Evolutionary conservation across 495 filamentous ascomycete genomes (phyloP), one percentile per base, ranked within the genome.

Genomic region (Aspergillus taichungensis): DNA sequence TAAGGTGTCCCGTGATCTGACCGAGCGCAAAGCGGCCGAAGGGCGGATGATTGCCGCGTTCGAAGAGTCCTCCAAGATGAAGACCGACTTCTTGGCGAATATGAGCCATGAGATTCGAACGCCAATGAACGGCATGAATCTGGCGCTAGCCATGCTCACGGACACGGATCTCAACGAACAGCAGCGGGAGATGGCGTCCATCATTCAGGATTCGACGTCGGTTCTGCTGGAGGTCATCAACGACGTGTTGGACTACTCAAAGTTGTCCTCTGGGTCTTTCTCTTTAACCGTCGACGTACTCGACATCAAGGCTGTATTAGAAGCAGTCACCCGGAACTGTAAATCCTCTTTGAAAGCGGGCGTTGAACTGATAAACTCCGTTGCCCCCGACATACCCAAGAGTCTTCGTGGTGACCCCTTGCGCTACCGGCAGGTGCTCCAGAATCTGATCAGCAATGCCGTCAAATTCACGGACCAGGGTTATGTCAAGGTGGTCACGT

Each of bases 211-310:
- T 13, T 92, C 87, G 0, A 87, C 82, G 0, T 88, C 88, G 42
- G 77, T 82, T 3, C 65, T 95, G n/a, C 64, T 95, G 13, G 85
- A 84, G 3, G 83, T 94, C 14, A 92, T 94, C 61, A 94, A 94
- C 46, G 87, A 94, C 51, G 90, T 92, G 32, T 68, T 94, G 3
- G 88, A 94, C 57, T 83, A 91, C 51, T 90, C 86, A 3, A 94
- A 94, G 55, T 77, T 94, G 12, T 89, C 91, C 47, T 85, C 83
- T 8, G 88, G 86, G 4, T 84, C 86, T 35, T 95, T 94, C 54
- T 84, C 81, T 5, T 68, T 94, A 9, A 79, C 79, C 5, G 60
- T 84, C 1, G 76, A 90, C n/a, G 74, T 91, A 0, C 62, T 78
- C 30, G 80, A 90, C 50, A 75, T 91, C 12, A 72, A 69, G 43